Evolutionary conservation across 768 basidiomycete genomes (phyloP).

Genomic region (Termitomyces sp.): DNA sequence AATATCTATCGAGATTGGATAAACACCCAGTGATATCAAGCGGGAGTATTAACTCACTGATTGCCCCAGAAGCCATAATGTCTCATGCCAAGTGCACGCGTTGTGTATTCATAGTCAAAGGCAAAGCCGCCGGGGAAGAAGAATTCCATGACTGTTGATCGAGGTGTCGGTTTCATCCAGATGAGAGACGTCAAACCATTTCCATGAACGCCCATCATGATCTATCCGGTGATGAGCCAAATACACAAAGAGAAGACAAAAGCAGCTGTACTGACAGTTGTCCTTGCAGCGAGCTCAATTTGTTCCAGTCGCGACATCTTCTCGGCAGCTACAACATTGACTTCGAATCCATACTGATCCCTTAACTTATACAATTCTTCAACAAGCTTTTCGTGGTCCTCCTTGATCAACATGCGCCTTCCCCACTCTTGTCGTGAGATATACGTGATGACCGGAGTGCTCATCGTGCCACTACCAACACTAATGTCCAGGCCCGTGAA

Average conservation of each 20-base stretch:
- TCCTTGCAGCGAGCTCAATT: constrained; percentile 71
- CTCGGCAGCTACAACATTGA: constrained; percentile 85
- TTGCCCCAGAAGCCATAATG: constrained; percentile 86
- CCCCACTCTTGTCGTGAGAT: constrained; percentile 88
- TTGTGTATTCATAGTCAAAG: constrained; percentile 78
- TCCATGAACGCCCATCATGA: constrained; percentile 93
- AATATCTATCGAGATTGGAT: constrained; percentile 38
- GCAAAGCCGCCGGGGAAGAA: constrained; percentile 84
- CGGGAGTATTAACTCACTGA: constrained; percentile 33
- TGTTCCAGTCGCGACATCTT: constrained; percentile 77
- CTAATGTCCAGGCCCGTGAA: constrained; percentile 56
- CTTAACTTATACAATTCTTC: constrained; percentile 63
- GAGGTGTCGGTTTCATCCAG: constrained; percentile 86
- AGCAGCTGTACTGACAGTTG: constrained; percentile 51
- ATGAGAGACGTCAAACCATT: constrained; percentile 85
- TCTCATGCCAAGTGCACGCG: constrained; percentile 76
- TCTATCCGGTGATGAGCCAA: constrained; percentile 37
- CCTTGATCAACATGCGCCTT: constrained; percentile 69
- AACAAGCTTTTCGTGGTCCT: constrained; percentile 78
- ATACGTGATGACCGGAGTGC: constrained; percentile 84
- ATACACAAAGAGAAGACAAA: neutral
- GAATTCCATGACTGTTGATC: constrained; percentile 89
- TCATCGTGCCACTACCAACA: constrained; percentile 38
- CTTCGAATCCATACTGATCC: constrained; percentile 74
- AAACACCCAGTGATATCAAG: neutral